Evolutionary conservation across 1,284 basidiomycete species (phyloP).

Genomic region (Chalciporus piperatoides): DNA sequence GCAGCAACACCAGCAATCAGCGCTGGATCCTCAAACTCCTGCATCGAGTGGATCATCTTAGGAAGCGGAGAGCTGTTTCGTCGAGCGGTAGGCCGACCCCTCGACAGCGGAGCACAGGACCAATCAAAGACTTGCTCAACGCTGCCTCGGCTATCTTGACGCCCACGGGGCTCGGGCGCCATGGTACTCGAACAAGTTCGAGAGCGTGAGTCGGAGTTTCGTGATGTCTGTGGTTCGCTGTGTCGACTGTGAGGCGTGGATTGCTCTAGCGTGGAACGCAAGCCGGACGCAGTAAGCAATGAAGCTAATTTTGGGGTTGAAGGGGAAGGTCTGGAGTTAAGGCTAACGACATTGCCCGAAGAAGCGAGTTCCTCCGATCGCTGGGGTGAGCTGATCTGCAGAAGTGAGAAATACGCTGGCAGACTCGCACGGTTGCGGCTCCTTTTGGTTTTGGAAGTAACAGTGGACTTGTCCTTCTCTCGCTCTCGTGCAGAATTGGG

Average conservation of each 20-base stretch:
- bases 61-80: constrained; percentile 52
- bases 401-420: constrained; percentile 71
- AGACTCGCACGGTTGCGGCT: constrained; percentile 67
- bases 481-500: constrained; percentile 28
- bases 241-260: constrained; percentile 50
- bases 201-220: constrained; percentile 33
- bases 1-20: constrained; percentile 20
- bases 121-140: constrained; percentile 39
- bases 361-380: constrained; percentile 43
- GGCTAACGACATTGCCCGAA: constrained; percentile 41
- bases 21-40: constrained; percentile 34
- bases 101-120: constrained; percentile 34
- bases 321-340: constrained; percentile 47
- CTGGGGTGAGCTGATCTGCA: constrained; percentile 49
- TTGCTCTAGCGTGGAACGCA: constrained; percentile 32
- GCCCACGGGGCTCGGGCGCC: constrained; percentile 20
- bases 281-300: constrained; percentile 27
- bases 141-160: constrained; percentile 33
- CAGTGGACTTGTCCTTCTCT: constrained; percentile 35
- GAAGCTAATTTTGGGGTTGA: constrained; percentile 52
- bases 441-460: constrained; percentile 46
- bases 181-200: constrained; percentile 21
- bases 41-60: constrained; percentile 37
- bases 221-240: constrained; percentile 37
- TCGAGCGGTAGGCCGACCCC: constrained; percentile 45